phyloP scores from a whole-genome alignment of 2,329 filamentous ascomycete genomes.

The Rhynchosporium graminicola region DNA sequence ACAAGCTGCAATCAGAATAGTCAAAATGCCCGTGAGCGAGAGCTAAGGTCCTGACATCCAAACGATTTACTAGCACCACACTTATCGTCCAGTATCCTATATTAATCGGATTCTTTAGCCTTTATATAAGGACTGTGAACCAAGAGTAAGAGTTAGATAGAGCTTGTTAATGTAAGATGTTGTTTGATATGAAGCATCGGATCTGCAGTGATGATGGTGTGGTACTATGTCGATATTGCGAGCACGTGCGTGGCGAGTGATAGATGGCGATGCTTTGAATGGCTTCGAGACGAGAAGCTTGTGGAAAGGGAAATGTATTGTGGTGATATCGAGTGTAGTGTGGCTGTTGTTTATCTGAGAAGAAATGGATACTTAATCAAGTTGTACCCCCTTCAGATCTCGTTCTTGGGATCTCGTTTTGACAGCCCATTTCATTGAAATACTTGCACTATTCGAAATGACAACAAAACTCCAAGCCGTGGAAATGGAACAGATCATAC shows the following conservation, averaged over 20 bases:
- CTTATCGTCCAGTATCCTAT: no score
- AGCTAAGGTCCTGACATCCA: no score
- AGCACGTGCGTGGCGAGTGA: background rate
- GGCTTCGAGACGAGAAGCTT: background rate
- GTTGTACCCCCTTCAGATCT: background rate
- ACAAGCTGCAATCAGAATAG: no score
- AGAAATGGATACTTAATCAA: background rate
- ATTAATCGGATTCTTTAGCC: no score
- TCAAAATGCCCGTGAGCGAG: no score
- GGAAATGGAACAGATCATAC: background rate
- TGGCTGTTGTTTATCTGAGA: background rate
- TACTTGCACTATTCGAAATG: background rate
- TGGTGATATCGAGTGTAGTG: background rate
- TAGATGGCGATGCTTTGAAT: background rate
- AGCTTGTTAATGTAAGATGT: background rate
- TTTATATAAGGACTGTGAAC: no score
- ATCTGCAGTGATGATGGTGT: background rate
- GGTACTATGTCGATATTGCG: background rate
- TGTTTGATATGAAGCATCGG: background rate
- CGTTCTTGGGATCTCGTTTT: background rate
- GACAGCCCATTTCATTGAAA: background rate
- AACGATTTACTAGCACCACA: no score
- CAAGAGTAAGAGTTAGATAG: background rate
- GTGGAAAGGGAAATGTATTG: background rate
- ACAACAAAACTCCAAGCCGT: background rate